Conservation (phyloP, 148 eudicot species). For the Polygonum maritimum region DNA sequence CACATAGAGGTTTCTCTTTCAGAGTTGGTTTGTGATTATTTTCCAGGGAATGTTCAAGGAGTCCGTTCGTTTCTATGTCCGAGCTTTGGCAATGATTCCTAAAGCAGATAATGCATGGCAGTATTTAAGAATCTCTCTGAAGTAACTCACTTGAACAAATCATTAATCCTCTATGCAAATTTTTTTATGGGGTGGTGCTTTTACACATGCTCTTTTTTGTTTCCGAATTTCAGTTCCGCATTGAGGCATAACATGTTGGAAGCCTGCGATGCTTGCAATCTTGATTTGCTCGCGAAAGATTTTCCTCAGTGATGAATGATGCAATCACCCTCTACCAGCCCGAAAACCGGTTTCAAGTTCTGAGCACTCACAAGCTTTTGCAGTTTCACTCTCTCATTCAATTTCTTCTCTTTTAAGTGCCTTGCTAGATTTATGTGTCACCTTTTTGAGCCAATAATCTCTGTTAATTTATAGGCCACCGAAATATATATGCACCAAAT, state of each 20-base stretch:
- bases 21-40: slow-evolving; percentile 12
- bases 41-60: slow-evolving; percentile 90
- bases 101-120: slow-evolving; percentile 99
- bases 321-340: no score
- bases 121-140: slow-evolving; percentile 84
- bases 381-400: no score
- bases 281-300: slow-evolving; percentile 84
- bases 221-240: slow-evolving; percentile 48
- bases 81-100: slow-evolving; percentile 95
- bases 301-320: slow-evolving; percentile 50
- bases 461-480: no score
- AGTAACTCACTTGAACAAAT: slow-evolving; percentile 29
- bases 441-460: no score
- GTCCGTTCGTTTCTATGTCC: slow-evolving; percentile 86
- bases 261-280: slow-evolving; percentile 81
- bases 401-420: no score
- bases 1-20: slow-evolving; percentile 12
- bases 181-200: background rate
- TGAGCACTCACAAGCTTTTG: no score
- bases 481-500: no score
- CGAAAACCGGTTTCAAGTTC: no score
- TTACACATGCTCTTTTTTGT: background rate
- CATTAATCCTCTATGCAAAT: background rate
- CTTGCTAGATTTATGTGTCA: no score
- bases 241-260: slow-evolving; percentile 82